Evolutionary conservation across 768 basidiomycete genomes (phyloP).

Genomic region (Boletus huronensis): DNA sequence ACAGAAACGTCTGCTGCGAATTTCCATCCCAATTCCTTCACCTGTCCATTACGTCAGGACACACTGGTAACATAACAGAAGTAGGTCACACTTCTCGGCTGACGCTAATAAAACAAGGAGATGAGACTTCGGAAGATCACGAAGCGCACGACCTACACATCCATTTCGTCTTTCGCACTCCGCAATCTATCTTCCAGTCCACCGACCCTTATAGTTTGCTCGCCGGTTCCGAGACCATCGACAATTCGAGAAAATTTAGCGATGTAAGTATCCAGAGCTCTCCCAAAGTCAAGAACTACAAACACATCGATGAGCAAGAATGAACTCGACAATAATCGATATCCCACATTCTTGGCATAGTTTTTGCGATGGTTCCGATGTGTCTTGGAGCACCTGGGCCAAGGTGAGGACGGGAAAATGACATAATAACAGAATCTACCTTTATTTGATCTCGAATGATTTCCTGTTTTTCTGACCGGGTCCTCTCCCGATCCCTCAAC

Average conservation of each 20-base stretch:
- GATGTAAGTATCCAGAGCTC: constrained; percentile 14
- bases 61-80: neutral
- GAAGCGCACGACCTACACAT: constrained; percentile 7
- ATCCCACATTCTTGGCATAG: constrained; percentile 18
- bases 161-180: constrained; percentile 9
- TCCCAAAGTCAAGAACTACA: constrained; percentile 17
- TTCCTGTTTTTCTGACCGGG: constrained; percentile 8
- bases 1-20: constrained; percentile 12
- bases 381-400: constrained; percentile 11
- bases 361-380: constrained; percentile 17
- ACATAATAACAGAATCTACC: neutral
- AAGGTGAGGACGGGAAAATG: neutral
- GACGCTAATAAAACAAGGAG: constrained; percentile 3
- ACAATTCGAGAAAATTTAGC: constrained; percentile 9
- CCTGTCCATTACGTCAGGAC: constrained; percentile 8
- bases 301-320: neutral
- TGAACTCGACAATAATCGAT: neutral
- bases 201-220: constrained; percentile 6
- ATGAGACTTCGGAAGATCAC: neutral
- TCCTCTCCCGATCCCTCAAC: constrained; percentile 5
- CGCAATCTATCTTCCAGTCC: neutral
- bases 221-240: constrained; percentile 4
- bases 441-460: constrained; percentile 17
- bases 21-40: constrained; percentile 19
- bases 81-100: constrained; percentile 13